These are phyloP conservation scores for Cryptococcus deneoformans DNA, from an alignment of 1,284 basidiomycete species.

Conservation along the genomic window DNA sequence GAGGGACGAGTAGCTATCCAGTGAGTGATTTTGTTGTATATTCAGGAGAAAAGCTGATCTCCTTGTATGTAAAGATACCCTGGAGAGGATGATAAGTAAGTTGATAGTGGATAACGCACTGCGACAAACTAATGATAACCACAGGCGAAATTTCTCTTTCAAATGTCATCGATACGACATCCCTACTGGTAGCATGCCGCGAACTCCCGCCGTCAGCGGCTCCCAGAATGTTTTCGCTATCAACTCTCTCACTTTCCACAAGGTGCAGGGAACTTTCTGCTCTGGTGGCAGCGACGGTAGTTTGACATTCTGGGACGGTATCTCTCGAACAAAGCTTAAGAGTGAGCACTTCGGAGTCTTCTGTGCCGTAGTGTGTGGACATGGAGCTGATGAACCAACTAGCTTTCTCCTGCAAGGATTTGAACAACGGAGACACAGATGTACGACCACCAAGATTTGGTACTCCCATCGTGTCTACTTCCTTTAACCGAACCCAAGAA, in stretches of 20 bases:
- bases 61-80: constrained; percentile 20
- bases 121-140: not conserved
- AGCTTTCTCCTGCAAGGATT: constrained; percentile 53
- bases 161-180: constrained; percentile 86
- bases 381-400: not conserved
- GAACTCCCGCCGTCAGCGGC: constrained; percentile 24
- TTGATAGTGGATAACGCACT: not conserved
- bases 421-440: constrained; percentile 65
- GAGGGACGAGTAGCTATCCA: constrained; percentile 97
- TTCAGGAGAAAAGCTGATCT: constrained; percentile 14
- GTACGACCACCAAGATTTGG: constrained; percentile 55
- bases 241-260: constrained; percentile 90
- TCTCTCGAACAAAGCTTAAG: constrained; percentile 78
- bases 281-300: constrained; percentile 69
- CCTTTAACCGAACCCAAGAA: constrained; percentile 80
- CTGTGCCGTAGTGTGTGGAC: not conserved
- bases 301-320: constrained; percentile 50
- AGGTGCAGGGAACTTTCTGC: constrained; percentile 88
- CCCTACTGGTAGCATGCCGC: constrained; percentile 28
- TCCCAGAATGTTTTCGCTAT: constrained; percentile 78
- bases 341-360: constrained; percentile 54
- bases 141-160: constrained; percentile 81
- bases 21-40: constrained; percentile 54
- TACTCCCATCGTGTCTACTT: constrained; percentile 55
- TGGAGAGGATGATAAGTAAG: constrained; percentile 31